Conservation (phyloP, 495 filamentous ascomycete genomes). For the Physcia stellaris region DNA sequence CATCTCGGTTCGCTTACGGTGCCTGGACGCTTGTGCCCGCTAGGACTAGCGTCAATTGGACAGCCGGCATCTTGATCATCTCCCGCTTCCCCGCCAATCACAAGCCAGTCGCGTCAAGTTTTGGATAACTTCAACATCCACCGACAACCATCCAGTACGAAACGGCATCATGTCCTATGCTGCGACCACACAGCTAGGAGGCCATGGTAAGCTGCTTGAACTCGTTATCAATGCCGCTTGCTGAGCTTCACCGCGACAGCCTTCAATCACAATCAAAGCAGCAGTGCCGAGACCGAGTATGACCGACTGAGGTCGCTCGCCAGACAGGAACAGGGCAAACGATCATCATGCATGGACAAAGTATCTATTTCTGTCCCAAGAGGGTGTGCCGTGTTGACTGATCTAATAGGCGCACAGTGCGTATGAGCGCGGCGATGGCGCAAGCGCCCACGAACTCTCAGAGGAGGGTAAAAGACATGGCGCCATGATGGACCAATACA, state of each 20-base stretch:
- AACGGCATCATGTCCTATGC: conserved; percentile 39
- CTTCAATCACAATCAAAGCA: conserved; percentile 63
- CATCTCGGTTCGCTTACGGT: no score
- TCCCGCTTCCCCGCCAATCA: no score
- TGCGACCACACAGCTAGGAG: conserved; percentile 49
- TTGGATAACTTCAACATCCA: neutral
- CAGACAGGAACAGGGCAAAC: conserved; percentile 60
- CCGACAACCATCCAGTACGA: neutral
- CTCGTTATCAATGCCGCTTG: neutral
- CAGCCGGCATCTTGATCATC: no score
- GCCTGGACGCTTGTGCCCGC: no score
- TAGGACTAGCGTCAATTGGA: no score
- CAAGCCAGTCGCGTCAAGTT: no score
- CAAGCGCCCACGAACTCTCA: conserved; percentile 61
- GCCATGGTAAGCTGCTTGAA: conserved; percentile 29
- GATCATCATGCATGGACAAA: conserved; percentile 57
- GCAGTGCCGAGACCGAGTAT: conserved; percentile 70
- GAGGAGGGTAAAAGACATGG: conserved; percentile 78
- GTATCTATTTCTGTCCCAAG: conserved; percentile 26
- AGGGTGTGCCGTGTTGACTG: conserved; percentile 1
- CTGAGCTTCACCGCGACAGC: conserved; percentile 39
- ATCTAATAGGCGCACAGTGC: conserved; percentile 53
- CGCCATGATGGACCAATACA: conserved; percentile 64
- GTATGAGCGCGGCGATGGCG: conserved; percentile 69
- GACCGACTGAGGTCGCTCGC: conserved; percentile 80